Evolutionary conservation across 495 filamentous ascomycete genomes (phyloP), one percentile per base, ranked within the genome.

Genomic region (Choiromyces venosus): DNA sequence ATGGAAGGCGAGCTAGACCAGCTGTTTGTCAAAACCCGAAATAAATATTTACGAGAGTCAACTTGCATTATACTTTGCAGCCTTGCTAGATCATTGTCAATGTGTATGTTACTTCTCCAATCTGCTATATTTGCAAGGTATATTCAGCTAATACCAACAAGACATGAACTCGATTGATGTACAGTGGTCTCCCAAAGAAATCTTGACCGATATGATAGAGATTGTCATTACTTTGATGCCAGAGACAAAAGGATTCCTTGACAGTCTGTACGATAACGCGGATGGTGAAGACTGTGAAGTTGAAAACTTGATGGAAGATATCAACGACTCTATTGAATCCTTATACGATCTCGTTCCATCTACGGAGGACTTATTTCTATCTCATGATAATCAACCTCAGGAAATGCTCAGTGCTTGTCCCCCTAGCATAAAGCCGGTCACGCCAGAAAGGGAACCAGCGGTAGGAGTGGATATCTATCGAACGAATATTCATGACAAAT

Each of bases 281-380:
- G 39, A 40, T 7, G 36, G 25, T 16, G 21, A 33, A 25, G 52
- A 65, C 10, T 38, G 65, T 19, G 29, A 44, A 12, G n/a, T 39
- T 37, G 1, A n/a, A 8, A 37, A 71, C 37, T 35, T 40, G 29
- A 16, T 52, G 18, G 46, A 70, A 18, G 56, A 74, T 65, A 66
- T 74, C 46, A 52, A 65, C 2, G 38, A 71, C 9, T 65, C 61
- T n/a, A 3, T 74, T 33, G 67, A 70, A n/a, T 70, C 68, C 37
- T 33, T 74, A 25, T 74, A 70, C 40, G 39, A 71, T 37, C 39
- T 74, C 21, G n/a, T 71, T 66, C 61, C 72, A 37, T 70, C 65
- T 66, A 74, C 70, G n/a, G 72, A 71, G 29, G 46, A 56, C 37
- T 19, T 61, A 36, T 74, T 21, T 40, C n/a, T 66, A 10, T 25